These are phyloP conservation scores for Pseudozyma pruni DNA, from an alignment of 1,284 basidiomycete species.

Conservation along the genomic window DNA sequence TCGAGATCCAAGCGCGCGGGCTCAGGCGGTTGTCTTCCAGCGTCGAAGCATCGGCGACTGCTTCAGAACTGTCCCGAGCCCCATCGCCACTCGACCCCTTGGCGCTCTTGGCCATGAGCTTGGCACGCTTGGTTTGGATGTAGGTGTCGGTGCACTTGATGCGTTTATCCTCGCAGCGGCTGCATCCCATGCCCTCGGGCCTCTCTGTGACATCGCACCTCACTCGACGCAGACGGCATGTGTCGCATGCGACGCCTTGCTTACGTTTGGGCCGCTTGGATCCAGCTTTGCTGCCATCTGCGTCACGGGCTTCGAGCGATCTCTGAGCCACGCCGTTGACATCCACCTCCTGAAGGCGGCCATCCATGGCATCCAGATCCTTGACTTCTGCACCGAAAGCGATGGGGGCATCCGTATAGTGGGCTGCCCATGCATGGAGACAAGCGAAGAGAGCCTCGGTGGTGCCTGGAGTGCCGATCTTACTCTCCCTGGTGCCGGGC, in stretches of 20 bases:
- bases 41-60: constrained; percentile 3
- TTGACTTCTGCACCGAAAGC: constrained; percentile 51
- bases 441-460: constrained; percentile 57
- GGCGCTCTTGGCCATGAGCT: constrained; percentile 28
- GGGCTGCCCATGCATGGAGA: constrained; percentile 62
- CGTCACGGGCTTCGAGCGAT: constrained; percentile 11
- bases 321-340: constrained; percentile 25
- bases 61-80: constrained; percentile 1
- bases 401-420: constrained; percentile 59
- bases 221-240: constrained; percentile 63
- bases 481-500: constrained; percentile 47
- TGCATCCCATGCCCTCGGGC: constrained; percentile 60
- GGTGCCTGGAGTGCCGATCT: constrained; percentile 54
- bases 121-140: constrained; percentile 59
- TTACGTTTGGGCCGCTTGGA: constrained; percentile 60
- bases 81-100: constrained; percentile 19
- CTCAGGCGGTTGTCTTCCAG: constrained; percentile 24
- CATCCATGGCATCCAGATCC: constrained; percentile 22
- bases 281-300: constrained; percentile 18
- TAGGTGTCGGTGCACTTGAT: constrained; percentile 65
- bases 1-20: constrained; percentile 34
- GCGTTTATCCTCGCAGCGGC: constrained; percentile 64
- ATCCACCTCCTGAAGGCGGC: constrained; percentile 31
- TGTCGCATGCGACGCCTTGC: constrained; percentile 66
- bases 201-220: constrained; percentile 64